These are phyloP conservation scores for Yamadazyma spencermartinsiae DNA, from an alignment of 1,139 yeast genomes.

Conservation along the genomic window DNA sequence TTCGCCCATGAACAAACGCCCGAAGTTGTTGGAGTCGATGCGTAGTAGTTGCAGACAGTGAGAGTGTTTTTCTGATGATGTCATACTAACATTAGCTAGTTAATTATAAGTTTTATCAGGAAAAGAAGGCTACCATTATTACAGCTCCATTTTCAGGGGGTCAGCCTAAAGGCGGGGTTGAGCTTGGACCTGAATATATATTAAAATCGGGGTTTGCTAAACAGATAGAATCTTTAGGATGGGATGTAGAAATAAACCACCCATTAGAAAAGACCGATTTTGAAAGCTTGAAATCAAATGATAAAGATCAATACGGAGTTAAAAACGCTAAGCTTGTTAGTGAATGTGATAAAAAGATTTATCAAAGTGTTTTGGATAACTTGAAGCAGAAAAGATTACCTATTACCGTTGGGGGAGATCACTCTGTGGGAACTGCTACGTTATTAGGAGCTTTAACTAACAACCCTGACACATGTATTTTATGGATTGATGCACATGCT, in stretches of 20 bases:
- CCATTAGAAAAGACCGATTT: slow-evolving; percentile 57
- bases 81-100: slow-evolving; percentile 15
- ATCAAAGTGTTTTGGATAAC: slow-evolving; percentile 54
- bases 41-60: too few species aligned
- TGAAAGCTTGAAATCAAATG: slow-evolving; percentile 40
- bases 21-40: neutral
- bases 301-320: slow-evolving; percentile 53
- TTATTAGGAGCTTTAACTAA: slow-evolving; percentile 78
- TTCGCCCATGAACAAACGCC: neutral
- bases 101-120: slow-evolving; percentile 52
- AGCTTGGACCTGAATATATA: slow-evolving; percentile 84
- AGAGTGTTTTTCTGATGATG: too few species aligned
- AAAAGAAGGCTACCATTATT: slow-evolving; percentile 61
- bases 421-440: slow-evolving; percentile 93
- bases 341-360: slow-evolving; percentile 65
- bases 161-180: slow-evolving; percentile 92
- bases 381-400: slow-evolving; percentile 63
- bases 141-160: slow-evolving; percentile 97
- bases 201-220: slow-evolving; percentile 68
- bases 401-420: slow-evolving; percentile 93
- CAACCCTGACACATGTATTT: slow-evolving; percentile 83
- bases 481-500: slow-evolving; percentile 99
- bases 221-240: slow-evolving; percentile 67
- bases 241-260: slow-evolving; percentile 59
- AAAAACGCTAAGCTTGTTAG: slow-evolving; percentile 81